Evolutionary conservation across 257 asterid species (phyloP), one percentile per base, ranked within the genome.

Genomic region (Cinchona pubescens): DNA sequence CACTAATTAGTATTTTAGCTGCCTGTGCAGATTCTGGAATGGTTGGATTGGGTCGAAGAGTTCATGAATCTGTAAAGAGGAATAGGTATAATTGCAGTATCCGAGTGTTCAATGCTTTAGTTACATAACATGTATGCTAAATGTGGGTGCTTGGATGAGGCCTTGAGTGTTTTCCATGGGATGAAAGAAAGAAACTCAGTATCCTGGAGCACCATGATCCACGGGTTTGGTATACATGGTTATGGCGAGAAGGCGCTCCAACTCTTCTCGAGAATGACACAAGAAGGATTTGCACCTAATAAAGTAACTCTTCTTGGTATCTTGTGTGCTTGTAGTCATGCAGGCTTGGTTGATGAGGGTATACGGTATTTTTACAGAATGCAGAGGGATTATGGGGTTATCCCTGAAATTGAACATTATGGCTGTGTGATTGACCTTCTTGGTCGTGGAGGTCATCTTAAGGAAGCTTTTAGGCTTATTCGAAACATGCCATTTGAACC

Each of bases 91-190:
- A 56, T 69, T 80, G 84, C 74, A 72, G 88, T 76, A 66, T 70
- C 25, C 62, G 81, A 58, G 90, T 90, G 29, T 83, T 75, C 71
- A 93, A 93, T 74, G 94, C 97, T 2, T 75, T 93, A 78, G 80
- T 93, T n/a, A n/a, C n/a, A n/a, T 32, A 93, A 89, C 83, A 89
- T 94, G 97, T 91, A 91, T 80, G 89, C 94, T 70, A 93, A 93
- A 82, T 93, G 94, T 62, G 98, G 96, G 77, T 76, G 79, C 85
- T 82, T 93, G 87, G 82, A 81, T 59, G 74, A 75, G 72, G 96
- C 97, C 4, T 83, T 83, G 82, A 61, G 60, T 40, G 67, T 84
- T 58, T 91, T 93, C 56, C 73, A 89, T 25, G 83, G 64, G 58
- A 86, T 83, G 82, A 51, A 69, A 59, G 79, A 80, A 25, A 88